Evolutionary conservation across 176 grass and related monocot genomes (phyloP).

Genomic region (Canna indica): DNA sequence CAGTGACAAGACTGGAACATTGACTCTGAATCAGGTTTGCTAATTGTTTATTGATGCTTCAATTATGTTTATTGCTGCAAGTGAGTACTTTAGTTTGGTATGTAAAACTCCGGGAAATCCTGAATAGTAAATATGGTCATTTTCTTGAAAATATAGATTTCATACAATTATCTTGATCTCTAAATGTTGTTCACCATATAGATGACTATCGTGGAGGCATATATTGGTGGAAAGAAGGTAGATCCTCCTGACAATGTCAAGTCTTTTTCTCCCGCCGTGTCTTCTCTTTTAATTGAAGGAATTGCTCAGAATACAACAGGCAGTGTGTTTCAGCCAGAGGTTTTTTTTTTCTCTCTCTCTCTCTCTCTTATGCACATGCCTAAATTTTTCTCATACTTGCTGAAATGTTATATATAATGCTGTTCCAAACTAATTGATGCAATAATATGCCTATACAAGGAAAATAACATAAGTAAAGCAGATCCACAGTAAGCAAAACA

Average conservation of each 20-base stretch:
- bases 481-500: too few relatives aligned
- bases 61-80: background rate
- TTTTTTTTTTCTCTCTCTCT: constrained; percentile 11
- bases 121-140: background rate
- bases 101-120: background rate
- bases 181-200: constrained; percentile 22
- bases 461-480: background rate
- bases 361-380: background rate
- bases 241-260: constrained; percentile 43
- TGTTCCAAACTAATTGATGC: background rate
- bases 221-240: constrained; percentile 69
- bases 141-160: background rate
- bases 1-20: constrained; percentile 93
- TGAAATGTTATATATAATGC: background rate
- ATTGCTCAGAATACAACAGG: constrained; percentile 91
- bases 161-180: background rate
- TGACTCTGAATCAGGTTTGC: constrained; percentile 79
- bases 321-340: constrained; percentile 75
- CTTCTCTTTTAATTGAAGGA: constrained; percentile 59
- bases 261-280: constrained; percentile 37
- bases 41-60: background rate
- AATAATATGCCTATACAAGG: background rate
- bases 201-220: constrained; percentile 79
- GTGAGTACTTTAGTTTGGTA: background rate
- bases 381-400: background rate